Evolutionary conservation across 495 filamentous ascomycete species (phyloP).

Genomic region (Lophiotrema nucula): DNA sequence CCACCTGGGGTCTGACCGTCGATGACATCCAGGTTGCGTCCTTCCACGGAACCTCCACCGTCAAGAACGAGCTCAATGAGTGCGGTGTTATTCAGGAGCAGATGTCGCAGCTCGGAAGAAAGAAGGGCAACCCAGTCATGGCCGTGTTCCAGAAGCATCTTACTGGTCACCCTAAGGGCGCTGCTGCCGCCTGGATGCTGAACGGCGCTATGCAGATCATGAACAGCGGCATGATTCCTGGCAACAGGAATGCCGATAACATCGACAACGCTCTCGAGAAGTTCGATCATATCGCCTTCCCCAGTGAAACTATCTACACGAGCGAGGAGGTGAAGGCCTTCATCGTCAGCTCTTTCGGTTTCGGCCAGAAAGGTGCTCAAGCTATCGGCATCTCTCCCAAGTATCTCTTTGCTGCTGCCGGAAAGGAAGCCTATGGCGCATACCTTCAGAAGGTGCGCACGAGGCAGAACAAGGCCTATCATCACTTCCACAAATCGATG

Average conservation of each 20-base stretch:
- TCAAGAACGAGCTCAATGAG: slow-evolving; percentile 98
- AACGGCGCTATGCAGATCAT: slow-evolving; percentile 92
- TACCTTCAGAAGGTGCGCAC: slow-evolving; percentile 82
- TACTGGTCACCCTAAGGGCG: slow-evolving; percentile 96
- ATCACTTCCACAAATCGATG: slow-evolving; percentile 90
- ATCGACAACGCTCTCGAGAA: slow-evolving; percentile 90
- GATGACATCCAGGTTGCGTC: slow-evolving; percentile 90
- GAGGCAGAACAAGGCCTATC: slow-evolving; percentile 92
- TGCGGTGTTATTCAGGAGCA: slow-evolving; percentile 94
- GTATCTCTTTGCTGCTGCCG: slow-evolving; percentile 86
- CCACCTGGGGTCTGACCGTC: slow-evolving; percentile 95
- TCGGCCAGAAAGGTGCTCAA: slow-evolving; percentile 97
- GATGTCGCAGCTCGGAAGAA: slow-evolving; percentile 84
- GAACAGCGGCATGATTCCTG: slow-evolving; percentile 85
- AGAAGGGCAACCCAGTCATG: slow-evolving; percentile 88
- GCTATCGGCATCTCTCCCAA: slow-evolving; percentile 90
- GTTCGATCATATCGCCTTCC: slow-evolving; percentile 94
- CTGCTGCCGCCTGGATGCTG: slow-evolving; percentile 98
- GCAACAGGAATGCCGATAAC: slow-evolving; percentile 96
- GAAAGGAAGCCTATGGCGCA: slow-evolving; percentile 70
- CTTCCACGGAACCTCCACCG: slow-evolving; percentile 96
- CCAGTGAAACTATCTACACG: slow-evolving; percentile 87
- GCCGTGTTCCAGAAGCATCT: slow-evolving; percentile 99
- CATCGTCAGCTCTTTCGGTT: slow-evolving; percentile 95
- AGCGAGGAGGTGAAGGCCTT: slow-evolving; percentile 88